Conservation (phyloP, 257 asterid species). For the Coffea canephora region DNA sequence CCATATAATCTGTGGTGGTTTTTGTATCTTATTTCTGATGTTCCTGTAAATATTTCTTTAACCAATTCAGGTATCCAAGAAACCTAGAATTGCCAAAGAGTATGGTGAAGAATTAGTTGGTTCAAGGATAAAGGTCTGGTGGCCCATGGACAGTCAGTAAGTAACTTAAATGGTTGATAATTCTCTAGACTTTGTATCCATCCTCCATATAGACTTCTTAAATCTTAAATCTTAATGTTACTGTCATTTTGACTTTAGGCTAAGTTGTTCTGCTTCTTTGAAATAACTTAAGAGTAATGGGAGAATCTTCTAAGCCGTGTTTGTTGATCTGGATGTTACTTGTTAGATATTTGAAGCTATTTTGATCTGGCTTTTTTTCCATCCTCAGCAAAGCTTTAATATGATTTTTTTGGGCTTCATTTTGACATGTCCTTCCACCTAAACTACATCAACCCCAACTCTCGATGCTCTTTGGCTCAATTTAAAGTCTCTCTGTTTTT, state of each 20-base stretch:
- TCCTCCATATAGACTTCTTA: background rate
- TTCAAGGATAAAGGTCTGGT: slow-evolving; percentile 47
- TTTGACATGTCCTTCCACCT: no score
- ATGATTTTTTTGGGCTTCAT: no score
- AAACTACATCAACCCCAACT: no score
- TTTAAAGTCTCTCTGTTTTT: no score
- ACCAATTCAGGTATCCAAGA: slow-evolving; percentile 32
- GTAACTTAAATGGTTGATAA: slow-evolving; percentile 17
- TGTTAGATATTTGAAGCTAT: background rate
- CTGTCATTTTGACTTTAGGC: background rate
- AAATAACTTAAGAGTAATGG: background rate
- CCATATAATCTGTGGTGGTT: background rate
- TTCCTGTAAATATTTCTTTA: background rate
- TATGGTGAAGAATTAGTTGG: slow-evolving; percentile 52
- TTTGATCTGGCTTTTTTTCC: background rate
- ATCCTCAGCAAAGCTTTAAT: no score
- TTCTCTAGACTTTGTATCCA: background rate
- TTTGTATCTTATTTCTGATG: slow-evolving; percentile 2
- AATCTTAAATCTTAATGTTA: background rate
- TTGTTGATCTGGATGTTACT: background rate
- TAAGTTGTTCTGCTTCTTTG: background rate
- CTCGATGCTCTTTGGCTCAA: no score
- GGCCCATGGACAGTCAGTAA: slow-evolving; percentile 48
- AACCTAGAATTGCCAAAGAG: slow-evolving; percentile 18
- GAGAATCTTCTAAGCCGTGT: background rate